These are phyloP conservation scores for Ambispora gerdemannii DNA, from an alignment of 192 early-diverging fungal species.

Conservation along the genomic window DNA sequence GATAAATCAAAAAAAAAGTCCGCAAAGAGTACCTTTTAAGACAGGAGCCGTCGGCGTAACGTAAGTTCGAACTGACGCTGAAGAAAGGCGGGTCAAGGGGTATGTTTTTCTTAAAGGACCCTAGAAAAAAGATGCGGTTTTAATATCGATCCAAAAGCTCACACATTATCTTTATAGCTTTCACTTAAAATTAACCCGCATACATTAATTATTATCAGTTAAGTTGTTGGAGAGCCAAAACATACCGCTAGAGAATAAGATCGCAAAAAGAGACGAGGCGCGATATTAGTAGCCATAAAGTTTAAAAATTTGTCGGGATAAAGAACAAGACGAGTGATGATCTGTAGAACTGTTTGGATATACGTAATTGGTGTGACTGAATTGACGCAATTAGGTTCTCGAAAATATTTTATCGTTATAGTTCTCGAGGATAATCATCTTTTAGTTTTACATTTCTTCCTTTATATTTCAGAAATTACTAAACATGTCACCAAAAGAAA, in stretches of 20 bases:
- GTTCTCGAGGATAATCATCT: no score
- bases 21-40: not conserved
- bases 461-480: no score
- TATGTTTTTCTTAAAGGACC: not conserved
- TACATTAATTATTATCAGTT: no score
- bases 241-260: not conserved
- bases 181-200: not conserved
- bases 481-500: slow-evolving; percentile 82
- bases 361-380: no score
- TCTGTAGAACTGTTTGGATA: no score
- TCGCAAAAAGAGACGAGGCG: not conserved
- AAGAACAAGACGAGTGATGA: not conserved
- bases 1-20: not conserved
- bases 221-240: not conserved
- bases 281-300: not conserved
- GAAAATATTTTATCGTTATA: no score
- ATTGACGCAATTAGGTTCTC: no score
- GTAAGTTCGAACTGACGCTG: not conserved
- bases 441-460: no score
- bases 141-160: no score
- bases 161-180: not conserved
- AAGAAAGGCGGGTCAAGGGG: not conserved
- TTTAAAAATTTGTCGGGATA: not conserved
- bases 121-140: not conserved
- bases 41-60: not conserved